phyloP scores from a whole-genome alignment of 2,329 filamentous ascomycete species.

The Fusarium sublunatum region DNA sequence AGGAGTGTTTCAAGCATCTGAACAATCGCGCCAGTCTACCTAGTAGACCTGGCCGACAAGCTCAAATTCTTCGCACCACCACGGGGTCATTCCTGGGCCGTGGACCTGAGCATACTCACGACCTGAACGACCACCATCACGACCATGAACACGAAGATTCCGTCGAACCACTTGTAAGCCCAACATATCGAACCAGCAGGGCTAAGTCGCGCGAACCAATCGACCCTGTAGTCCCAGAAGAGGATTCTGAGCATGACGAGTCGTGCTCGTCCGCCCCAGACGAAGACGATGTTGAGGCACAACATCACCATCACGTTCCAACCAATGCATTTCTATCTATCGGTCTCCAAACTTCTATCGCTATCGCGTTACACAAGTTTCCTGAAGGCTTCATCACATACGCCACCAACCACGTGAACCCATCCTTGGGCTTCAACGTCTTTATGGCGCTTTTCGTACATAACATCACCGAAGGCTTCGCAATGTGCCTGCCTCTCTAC shows the following conservation, averaged over 20 bases:
- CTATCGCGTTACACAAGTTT: constrained; percentile 95
- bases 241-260: constrained; percentile 39
- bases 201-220: constrained; percentile 55
- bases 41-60: constrained; percentile 47
- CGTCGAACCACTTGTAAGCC: constrained; percentile 47
- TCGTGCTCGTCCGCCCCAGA: constrained; percentile 48
- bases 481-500: constrained; percentile 91
- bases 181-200: constrained; percentile 52
- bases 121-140: constrained; percentile 41
- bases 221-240: constrained; percentile 41
- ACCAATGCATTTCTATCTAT: constrained; percentile 94
- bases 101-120: constrained; percentile 45
- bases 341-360: constrained; percentile 94
- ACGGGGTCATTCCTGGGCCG: constrained; percentile 51
- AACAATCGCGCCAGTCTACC: constrained; percentile 52
- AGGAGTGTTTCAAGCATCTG: constrained; percentile 72
- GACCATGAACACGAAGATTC: constrained; percentile 37
- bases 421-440: constrained; percentile 86
- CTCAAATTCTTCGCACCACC: constrained; percentile 56
- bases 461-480: constrained; percentile 97
- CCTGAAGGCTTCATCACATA: constrained; percentile 91
- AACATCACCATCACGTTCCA: constrained; percentile 94
- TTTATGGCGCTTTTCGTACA: constrained; percentile 97
- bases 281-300: constrained; percentile 61
- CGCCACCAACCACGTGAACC: constrained; percentile 96